Evolutionary conservation across 495 filamentous ascomycete species (phyloP).

Genomic region (Penicilliopsis zonata): DNA sequence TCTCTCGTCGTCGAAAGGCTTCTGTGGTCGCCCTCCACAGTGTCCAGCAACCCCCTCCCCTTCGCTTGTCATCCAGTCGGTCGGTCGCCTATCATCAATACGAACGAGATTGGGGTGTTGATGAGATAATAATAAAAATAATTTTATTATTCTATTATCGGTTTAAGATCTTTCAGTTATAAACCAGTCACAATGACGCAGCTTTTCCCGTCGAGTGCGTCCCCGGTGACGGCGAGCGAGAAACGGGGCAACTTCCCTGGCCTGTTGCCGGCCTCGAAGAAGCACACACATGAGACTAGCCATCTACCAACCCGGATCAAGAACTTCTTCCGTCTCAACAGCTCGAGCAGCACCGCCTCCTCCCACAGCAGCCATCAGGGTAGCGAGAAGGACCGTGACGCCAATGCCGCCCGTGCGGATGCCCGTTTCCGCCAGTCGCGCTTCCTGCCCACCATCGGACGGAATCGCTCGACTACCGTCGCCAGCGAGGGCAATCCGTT

Average conservation of each 20-base stretch:
- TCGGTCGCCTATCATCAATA: no score
- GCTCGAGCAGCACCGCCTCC: conserved; percentile 39
- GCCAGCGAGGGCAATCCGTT: conserved; percentile 88
- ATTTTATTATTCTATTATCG: no score
- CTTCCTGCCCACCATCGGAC: conserved; percentile 67
- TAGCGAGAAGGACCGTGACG: conserved; percentile 29
- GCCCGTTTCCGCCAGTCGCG: conserved; percentile 71
- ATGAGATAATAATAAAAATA: no score
- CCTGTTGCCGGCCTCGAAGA: conserved; percentile 34
- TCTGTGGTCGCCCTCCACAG: no score
- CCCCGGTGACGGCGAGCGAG: conserved; percentile 29
- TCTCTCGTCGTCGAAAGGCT: no score
- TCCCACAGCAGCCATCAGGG: conserved; percentile 24
- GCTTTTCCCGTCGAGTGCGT: conserved; percentile 32
- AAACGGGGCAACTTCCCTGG: conserved; percentile 35
- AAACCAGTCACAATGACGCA: conserved; percentile 31
- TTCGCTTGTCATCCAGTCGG: no score
- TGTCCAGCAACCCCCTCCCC: no score
- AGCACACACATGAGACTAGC: conserved; percentile 36
- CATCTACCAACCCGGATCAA: conserved; percentile 84
- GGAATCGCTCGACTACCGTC: conserved; percentile 74
- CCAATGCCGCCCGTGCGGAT: conserved; percentile 31
- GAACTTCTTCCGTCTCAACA: conserved; percentile 97
- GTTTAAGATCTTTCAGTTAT: no score
- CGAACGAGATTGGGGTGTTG: no score